phyloP scores from a whole-genome alignment of 257 asterid genomes.

The Dorcoceras hygrometricum region DNA sequence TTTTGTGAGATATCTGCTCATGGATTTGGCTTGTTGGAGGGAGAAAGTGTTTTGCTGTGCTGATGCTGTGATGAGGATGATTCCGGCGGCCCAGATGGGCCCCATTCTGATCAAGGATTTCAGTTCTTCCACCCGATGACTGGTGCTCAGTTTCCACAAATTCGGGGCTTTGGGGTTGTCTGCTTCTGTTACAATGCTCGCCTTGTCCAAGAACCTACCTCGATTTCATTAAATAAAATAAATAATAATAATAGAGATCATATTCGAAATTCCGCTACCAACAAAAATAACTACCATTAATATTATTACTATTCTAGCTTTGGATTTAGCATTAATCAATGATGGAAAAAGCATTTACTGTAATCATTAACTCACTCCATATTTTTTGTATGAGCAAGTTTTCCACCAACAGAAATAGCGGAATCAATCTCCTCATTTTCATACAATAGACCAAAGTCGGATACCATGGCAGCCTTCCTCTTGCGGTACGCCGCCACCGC shows the following conservation, averaged over 20 bases:
- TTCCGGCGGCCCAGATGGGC: slow-evolving; percentile 96
- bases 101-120: slow-evolving; percentile 80
- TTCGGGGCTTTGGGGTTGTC: slow-evolving; percentile 61
- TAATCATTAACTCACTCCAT: slow-evolving; percentile 43
- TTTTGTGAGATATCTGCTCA: slow-evolving; percentile 59
- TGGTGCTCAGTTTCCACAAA: slow-evolving; percentile 62
- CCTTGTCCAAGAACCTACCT: slow-evolving; percentile 80
- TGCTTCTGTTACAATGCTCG: slow-evolving; percentile 52
- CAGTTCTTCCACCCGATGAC: slow-evolving; percentile 84
- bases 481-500: slow-evolving; percentile 71
- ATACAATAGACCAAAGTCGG: slow-evolving; percentile 39
- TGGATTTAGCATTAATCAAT: too few relatives aligned
- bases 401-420: slow-evolving; percentile 58
- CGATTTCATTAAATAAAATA: too few relatives aligned
- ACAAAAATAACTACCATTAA: too few relatives aligned
- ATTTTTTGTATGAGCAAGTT: slow-evolving; percentile 52
- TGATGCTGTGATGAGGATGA: slow-evolving; percentile 66
- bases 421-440: slow-evolving; percentile 60
- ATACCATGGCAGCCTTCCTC: slow-evolving; percentile 44
- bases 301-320: too few relatives aligned
- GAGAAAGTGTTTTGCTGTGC: slow-evolving; percentile 85
- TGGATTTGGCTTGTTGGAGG: slow-evolving; percentile 77
- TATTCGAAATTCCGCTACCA: too few relatives aligned
- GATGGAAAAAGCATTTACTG: neutral
- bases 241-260: too few relatives aligned